Conservation (phyloP, 192 early-diverging fungal species). For the Lunasporangiospora selenospora region DNA sequence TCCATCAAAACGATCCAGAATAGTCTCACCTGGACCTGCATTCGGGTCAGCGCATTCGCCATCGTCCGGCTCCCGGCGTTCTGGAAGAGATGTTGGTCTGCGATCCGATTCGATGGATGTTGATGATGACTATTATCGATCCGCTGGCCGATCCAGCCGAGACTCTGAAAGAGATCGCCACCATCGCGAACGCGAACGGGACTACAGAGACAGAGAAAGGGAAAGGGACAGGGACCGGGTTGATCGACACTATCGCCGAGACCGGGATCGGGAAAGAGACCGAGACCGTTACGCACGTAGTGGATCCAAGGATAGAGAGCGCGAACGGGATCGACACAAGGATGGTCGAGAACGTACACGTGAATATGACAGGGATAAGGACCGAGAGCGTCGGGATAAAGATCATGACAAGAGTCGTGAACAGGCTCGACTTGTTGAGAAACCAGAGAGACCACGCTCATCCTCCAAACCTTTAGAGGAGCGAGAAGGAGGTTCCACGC, state of each 20-base stretch:
- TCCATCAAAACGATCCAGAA: conserved; percentile 30
- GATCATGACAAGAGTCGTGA: conserved; percentile 9
- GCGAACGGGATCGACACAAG: conserved; percentile 35
- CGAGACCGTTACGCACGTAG: conserved; percentile 13
- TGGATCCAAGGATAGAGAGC: conserved; percentile 30
- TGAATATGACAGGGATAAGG: conserved; percentile 25
- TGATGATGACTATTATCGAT: conserved; percentile 1
- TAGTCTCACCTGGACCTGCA: conserved; percentile 11
- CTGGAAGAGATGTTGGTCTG: conserved; percentile 13
- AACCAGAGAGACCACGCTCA: conserved; percentile 6
- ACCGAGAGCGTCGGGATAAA: conserved; percentile 20
- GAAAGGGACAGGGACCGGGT: conserved; percentile 24
- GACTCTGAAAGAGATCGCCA: conserved; percentile 1
- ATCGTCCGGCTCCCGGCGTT: conserved; percentile 9
- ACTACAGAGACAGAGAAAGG: not conserved
- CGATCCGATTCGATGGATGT: conserved; percentile 35
- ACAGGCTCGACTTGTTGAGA: conserved; percentile 2
- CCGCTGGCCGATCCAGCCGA: not conserved
- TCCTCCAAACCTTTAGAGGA: conserved; percentile 12
- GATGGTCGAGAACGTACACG: conserved; percentile 11
- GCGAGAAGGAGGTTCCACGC: conserved; percentile 22
- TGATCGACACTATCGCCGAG: conserved; percentile 15
- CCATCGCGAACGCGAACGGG: not conserved
- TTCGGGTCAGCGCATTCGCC: conserved; percentile 21
- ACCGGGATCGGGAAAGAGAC: conserved; percentile 1